Conservation (phyloP, 2,329 filamentous ascomycete species). For the Ilyonectria mors-panacis region DNA sequence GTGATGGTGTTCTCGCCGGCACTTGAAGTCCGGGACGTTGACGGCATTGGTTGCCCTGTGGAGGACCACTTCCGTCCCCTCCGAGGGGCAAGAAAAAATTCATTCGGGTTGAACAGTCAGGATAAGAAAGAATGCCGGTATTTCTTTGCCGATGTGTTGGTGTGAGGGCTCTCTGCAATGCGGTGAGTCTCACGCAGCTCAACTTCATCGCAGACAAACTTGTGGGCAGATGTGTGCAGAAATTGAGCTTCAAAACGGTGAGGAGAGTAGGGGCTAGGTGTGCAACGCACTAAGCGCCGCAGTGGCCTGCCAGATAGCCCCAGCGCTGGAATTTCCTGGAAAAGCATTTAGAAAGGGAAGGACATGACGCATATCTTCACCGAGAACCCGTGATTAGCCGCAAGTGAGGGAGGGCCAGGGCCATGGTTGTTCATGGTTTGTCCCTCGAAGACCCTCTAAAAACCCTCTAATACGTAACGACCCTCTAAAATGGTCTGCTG, state of each 20-base stretch:
- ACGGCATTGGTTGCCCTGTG: conserved; percentile 25
- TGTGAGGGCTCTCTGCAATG: neutral
- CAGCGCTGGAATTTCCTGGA: conserved; percentile 4
- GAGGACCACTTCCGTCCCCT: conserved; percentile 13
- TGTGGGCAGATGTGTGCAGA: neutral
- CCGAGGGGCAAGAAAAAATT: conserved; percentile 12
- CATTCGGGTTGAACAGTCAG: conserved; percentile 10
- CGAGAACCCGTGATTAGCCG: conserved; percentile 49
- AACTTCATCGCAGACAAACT: neutral
- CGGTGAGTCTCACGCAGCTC: neutral
- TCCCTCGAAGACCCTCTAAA: conserved; percentile 16
- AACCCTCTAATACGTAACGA: conserved; percentile 27
- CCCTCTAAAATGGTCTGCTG: conserved; percentile 20
- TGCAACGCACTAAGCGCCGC: conserved; percentile 14
- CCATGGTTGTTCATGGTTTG: neutral
- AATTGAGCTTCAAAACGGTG: neutral
- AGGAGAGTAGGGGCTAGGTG: neutral
- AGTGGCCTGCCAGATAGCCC: conserved; percentile 1
- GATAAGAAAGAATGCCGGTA: neutral
- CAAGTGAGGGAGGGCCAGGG: conserved; percentile 24
- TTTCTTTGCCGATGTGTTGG: neutral
- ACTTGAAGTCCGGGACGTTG: conserved; percentile 20
- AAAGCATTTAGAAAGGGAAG: conserved; percentile 9
- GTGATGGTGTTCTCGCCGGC: conserved; percentile 14
- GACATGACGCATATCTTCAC: conserved; percentile 37